These are phyloP conservation scores for Corymbia maculata DNA, from an alignment of 345 rosid genomes.

Conservation along the genomic window DNA sequence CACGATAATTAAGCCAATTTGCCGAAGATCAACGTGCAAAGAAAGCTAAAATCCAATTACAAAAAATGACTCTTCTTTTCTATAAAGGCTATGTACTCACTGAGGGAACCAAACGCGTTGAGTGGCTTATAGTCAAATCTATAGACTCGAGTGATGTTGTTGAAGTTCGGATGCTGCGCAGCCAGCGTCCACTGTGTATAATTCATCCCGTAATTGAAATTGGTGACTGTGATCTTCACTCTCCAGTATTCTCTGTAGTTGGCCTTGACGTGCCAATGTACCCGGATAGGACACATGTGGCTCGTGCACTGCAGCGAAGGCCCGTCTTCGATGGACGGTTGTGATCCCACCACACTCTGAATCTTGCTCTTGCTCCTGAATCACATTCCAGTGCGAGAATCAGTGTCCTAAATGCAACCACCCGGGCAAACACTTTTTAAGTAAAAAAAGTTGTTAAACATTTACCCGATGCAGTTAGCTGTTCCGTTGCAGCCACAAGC, in stretches of 20 bases:
- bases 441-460: background rate
- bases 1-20: background rate
- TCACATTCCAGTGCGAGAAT: background rate
- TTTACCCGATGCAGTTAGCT: constrained; percentile 19
- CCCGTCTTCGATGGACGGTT: background rate
- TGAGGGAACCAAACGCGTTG: background rate
- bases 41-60: background rate
- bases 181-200: constrained; percentile 13
- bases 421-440: background rate
- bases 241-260: constrained; percentile 15
- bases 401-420: background rate
- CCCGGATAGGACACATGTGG: constrained; percentile 18
- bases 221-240: constrained; percentile 13
- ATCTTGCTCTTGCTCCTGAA: constrained; percentile 6
- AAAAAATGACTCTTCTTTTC: background rate
- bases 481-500: constrained; percentile 35
- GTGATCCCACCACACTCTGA: background rate
- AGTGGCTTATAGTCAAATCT: constrained; percentile 15
- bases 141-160: constrained; percentile 10
- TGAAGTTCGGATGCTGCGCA: constrained; percentile 16
- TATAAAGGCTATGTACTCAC: background rate
- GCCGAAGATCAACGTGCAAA: background rate
- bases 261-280: constrained; percentile 18
- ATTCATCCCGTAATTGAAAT: constrained; percentile 11
- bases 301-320: constrained; percentile 14